Evolutionary conservation across 768 basidiomycete genomes (phyloP).

Genomic region (Rossbeevera mucosa): DNA sequence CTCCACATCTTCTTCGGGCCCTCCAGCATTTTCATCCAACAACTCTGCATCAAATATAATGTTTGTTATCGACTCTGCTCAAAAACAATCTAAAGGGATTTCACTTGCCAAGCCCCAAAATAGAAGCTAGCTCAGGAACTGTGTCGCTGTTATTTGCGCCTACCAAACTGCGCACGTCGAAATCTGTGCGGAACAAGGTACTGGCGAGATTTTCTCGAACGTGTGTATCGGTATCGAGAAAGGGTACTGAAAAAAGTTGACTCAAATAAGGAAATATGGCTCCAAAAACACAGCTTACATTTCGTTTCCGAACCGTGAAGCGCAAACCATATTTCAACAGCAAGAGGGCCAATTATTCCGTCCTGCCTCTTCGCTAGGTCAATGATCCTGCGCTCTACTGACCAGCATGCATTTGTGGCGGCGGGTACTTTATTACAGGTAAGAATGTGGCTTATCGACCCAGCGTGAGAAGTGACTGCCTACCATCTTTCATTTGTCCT

Average conservation of each 20-base stretch:
- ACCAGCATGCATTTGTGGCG: neutral
- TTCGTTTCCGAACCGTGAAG: neutral
- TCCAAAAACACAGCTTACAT: neutral
- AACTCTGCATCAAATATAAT: slow-evolving; percentile 4
- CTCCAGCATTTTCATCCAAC: too few relatives aligned
- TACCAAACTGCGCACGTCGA: neutral
- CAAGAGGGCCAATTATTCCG: slow-evolving; percentile 14
- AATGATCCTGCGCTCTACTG: slow-evolving; percentile 4
- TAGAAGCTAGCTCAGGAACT: neutral
- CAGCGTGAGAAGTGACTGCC: neutral
- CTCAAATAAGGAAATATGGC: neutral
- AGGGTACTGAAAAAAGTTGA: slow-evolving; percentile 6
- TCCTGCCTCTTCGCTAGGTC: slow-evolving; percentile 5
- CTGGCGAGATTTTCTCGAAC: slow-evolving; percentile 18
- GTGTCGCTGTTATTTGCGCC: neutral
- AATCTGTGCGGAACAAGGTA: slow-evolving; percentile 7
- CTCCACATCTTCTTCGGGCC: too few relatives aligned
- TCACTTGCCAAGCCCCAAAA: slow-evolving; percentile 19
- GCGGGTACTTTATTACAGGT: neutral
- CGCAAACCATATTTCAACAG: slow-evolving; percentile 18
- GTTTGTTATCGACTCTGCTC: neutral
- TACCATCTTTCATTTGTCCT: slow-evolving; percentile 13
- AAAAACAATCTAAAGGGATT: neutral
- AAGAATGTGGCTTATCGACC: neutral
- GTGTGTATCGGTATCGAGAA: neutral